Evolutionary conservation across 192 early-diverging fungal species (phyloP).

Genomic region (Entophlyctis luteolus): DNA sequence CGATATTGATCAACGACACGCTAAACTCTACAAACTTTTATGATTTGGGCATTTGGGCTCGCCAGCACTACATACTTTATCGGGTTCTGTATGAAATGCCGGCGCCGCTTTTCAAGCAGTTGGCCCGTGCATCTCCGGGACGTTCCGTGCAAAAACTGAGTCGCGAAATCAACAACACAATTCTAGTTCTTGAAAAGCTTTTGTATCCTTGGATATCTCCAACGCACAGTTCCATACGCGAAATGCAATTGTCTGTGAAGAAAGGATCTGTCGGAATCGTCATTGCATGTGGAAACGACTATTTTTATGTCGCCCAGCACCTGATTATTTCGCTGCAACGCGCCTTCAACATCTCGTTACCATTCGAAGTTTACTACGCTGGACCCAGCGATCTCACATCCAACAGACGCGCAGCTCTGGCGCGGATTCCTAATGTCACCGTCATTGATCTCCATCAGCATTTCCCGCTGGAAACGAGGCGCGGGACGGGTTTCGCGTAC

Average conservation of each 20-base stretch:
- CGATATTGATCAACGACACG: too few species aligned
- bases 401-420: neutral
- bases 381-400: neutral
- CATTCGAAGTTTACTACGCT: slow-evolving; percentile 6
- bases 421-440: neutral
- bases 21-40: neutral
- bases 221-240: neutral
- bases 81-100: slow-evolving; percentile 13
- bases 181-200: neutral
- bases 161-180: neutral
- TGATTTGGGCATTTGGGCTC: neutral
- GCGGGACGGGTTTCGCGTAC: too few species aligned
- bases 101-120: too few species aligned
- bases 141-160: too few species aligned
- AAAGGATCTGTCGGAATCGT: neutral
- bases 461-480: neutral
- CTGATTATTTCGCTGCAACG: neutral
- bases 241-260: neutral
- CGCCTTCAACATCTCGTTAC: neutral
- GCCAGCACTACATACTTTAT: slow-evolving; percentile 5
- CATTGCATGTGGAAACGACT: neutral
- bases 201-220: neutral
- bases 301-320: slow-evolving; percentile 4
- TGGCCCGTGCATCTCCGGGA: too few species aligned
- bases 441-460: neutral